These are phyloP conservation scores for Amanita pseudoporphyria DNA, from an alignment of 768 basidiomycete genomes.

Conservation along the genomic window DNA sequence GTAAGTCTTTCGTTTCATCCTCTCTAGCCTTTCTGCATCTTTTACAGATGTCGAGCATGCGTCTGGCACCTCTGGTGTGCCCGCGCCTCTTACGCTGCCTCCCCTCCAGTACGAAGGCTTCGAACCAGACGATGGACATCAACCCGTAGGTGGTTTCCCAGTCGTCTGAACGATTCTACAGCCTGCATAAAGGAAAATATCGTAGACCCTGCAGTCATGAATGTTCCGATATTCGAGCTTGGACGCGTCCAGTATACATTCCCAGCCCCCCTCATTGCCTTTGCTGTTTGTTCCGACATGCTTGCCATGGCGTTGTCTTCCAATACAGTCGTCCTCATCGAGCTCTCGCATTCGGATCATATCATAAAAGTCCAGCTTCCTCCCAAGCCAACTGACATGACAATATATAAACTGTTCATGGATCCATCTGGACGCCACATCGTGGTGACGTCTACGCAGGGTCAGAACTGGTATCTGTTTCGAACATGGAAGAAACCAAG, in stretches of 20 bases:
- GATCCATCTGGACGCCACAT: slow-evolving; percentile 93
- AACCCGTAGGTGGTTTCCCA: slow-evolving; percentile 9
- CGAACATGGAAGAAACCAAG: slow-evolving; percentile 74
- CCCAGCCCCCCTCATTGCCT: slow-evolving; percentile 72
- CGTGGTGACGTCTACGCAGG: slow-evolving; percentile 74
- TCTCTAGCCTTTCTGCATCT: slow-evolving; percentile 8
- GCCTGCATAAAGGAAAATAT: slow-evolving; percentile 18
- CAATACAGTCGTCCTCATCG: slow-evolving; percentile 79
- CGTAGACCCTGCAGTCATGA: slow-evolving; percentile 22
- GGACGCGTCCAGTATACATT: slow-evolving; percentile 83
- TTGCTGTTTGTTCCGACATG: slow-evolving; percentile 81
- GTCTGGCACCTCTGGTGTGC: slow-evolving; percentile 35
- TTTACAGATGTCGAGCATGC: slow-evolving; percentile 83
- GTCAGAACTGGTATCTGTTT: slow-evolving; percentile 92
- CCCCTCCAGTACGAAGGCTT: slow-evolving; percentile 82
- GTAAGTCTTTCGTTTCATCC: slow-evolving; percentile 28
- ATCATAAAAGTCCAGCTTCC: slow-evolving; percentile 74
- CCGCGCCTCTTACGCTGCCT: slow-evolving; percentile 32
- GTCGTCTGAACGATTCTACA: background rate
- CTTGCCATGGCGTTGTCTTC: slow-evolving; percentile 76
- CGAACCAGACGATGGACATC: slow-evolving; percentile 52
- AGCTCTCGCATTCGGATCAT: slow-evolving; percentile 80
- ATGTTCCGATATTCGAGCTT: slow-evolving; percentile 70
- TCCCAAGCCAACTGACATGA: slow-evolving; percentile 65
- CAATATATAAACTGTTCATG: slow-evolving; percentile 76